phyloP scores from a whole-genome alignment of 2,329 filamentous ascomycete species.

The Calonectria pauciramosa region DNA sequence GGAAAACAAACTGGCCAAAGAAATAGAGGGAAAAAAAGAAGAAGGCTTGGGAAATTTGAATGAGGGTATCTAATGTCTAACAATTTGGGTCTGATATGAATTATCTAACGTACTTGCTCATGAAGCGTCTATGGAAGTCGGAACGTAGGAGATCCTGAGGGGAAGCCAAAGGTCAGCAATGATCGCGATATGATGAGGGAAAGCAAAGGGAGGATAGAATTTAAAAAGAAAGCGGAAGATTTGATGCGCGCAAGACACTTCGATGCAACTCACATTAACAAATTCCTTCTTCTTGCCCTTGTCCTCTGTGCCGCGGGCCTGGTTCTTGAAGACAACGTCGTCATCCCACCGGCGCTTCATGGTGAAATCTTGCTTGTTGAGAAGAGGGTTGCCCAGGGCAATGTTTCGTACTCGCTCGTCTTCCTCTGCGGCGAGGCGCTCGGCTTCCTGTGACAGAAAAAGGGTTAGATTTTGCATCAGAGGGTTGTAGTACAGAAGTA shows the following conservation, averaged over 20 bases:
- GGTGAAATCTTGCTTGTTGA: conserved; percentile 90
- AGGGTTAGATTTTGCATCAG: conserved; percentile 21
- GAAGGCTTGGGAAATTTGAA: conserved; percentile 31
- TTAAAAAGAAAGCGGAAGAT: conserved; percentile 1
- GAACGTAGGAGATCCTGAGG: conserved; percentile 85
- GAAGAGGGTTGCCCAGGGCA: conserved; percentile 89
- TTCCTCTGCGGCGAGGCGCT: conserved; percentile 83
- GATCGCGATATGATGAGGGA: neutral
- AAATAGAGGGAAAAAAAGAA: conserved; percentile 27
- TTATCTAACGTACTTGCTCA: conserved; percentile 78
- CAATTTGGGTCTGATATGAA: conserved; percentile 32
- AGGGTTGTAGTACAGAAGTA: neutral
- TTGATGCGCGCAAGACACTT: conserved; percentile 12
- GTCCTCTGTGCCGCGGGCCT: conserved; percentile 94
- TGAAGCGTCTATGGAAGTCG: conserved; percentile 98
- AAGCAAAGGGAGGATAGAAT: conserved; percentile 2
- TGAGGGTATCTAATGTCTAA: conserved; percentile 47
- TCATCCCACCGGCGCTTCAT: conserved; percentile 97
- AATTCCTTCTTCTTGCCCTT: conserved; percentile 92
- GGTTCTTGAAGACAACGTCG: conserved; percentile 99
- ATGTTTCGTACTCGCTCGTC: conserved; percentile 90
- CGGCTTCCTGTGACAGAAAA: conserved; percentile 72
- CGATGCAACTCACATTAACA: conserved; percentile 80
- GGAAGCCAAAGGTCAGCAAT: conserved; percentile 41
- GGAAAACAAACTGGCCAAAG: conserved; percentile 22